These are phyloP conservation scores for Lantana camara DNA, from an alignment of 257 asterid species.

Conservation along the genomic window DNA sequence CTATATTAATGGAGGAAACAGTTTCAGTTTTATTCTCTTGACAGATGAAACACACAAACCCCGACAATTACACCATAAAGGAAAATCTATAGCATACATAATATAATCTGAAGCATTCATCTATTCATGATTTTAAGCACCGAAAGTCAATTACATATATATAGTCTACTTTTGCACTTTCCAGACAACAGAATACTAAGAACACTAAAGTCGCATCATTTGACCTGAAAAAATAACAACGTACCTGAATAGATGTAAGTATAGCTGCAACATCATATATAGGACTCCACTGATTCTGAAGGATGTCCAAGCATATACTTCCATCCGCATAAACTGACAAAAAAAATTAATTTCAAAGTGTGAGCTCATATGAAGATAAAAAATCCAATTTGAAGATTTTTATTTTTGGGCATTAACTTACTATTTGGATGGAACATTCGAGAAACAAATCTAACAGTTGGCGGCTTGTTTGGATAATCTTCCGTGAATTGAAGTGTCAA, in stretches of 20 bases:
- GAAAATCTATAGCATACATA: background rate
- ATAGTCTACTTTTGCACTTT: background rate
- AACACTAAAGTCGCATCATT: background rate
- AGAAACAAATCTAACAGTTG: constrained; percentile 80
- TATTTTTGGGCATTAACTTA: constrained; percentile 36
- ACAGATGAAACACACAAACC: background rate
- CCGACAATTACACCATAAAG: background rate
- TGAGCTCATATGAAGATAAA: constrained; percentile 22
- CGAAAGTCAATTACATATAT: background rate
- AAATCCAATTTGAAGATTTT: background rate
- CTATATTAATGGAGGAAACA: background rate
- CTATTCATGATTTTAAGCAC: background rate
- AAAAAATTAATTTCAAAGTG: constrained; percentile 19
- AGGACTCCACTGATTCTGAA: constrained; percentile 97
- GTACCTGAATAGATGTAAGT: constrained; percentile 89
- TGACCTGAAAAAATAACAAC: background rate
- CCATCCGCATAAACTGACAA: constrained; percentile 91
- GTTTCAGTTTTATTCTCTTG: background rate
- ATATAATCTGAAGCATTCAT: background rate
- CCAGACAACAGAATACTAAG: background rate
- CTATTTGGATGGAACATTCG: constrained; percentile 91
- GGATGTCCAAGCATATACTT: constrained; percentile 92
- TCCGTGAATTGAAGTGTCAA: constrained; percentile 72
- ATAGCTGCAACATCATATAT: constrained; percentile 94
- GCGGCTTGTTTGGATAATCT: constrained; percentile 87